Percentiles rank a stretch among this genome's conserved stretches.
phyloP scores from a whole-genome alignment of 805 yeast genomes.

The Nakazawaea wyomingensis region DNA sequence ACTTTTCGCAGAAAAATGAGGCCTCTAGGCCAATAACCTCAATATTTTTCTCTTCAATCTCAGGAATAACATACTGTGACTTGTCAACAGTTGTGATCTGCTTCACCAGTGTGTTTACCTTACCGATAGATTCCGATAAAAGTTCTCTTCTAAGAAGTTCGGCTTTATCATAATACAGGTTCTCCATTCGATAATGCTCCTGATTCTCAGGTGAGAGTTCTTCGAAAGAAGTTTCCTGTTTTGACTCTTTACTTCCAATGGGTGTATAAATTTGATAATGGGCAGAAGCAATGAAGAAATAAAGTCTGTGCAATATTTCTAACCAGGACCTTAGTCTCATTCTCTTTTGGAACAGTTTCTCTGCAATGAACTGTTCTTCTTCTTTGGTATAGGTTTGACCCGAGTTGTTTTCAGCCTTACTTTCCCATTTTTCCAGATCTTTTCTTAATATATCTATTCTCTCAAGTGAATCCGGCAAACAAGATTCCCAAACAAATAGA shows the following conservation, averaged over 20 bases:
- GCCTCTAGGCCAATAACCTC: constrained; percentile 17
- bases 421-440: constrained; percentile 12
- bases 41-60: neutral
- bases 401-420: neutral
- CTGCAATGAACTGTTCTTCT: neutral
- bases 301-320: constrained; percentile 68
- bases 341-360: constrained; percentile 13
- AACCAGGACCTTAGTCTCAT: constrained; percentile 41
- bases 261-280: constrained; percentile 49
- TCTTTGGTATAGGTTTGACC: neutral
- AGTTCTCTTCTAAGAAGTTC: constrained; percentile 53
- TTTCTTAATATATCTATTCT: constrained; percentile 18
- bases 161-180: constrained; percentile 51
- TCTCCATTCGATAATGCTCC: constrained; percentile 41
- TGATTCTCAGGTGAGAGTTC: constrained; percentile 21
- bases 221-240: constrained; percentile 7
- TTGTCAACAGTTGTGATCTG: neutral
- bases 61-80: neutral
- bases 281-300: constrained; percentile 72
- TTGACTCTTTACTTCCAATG: constrained; percentile 21
- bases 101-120: constrained; percentile 23
- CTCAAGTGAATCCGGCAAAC: constrained; percentile 29
- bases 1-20: constrained; percentile 22
- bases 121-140: constrained; percentile 36
- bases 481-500: constrained; percentile 35